phyloP scores from a whole-genome alignment of 768 basidiomycete species.

The Pleurotus tuoliensis region DNA sequence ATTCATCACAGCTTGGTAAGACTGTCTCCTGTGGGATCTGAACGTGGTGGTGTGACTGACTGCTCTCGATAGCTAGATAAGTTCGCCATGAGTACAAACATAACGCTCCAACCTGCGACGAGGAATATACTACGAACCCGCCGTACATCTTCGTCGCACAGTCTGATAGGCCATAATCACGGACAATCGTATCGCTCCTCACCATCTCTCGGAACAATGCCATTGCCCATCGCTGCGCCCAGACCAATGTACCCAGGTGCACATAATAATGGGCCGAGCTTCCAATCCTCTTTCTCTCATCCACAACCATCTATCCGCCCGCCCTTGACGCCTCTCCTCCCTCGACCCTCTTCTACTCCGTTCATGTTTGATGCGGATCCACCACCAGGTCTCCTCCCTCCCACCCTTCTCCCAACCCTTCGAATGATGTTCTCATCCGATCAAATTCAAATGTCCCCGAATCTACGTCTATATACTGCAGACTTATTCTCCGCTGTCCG shows the following conservation, averaged over 20 bases:
- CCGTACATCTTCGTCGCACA: background rate
- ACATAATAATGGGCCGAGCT: slow-evolving; percentile 13
- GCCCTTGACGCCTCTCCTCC: slow-evolving; percentile 15
- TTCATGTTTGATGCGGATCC: slow-evolving; percentile 6
- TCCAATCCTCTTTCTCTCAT: slow-evolving; percentile 12
- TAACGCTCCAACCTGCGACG: slow-evolving; percentile 43
- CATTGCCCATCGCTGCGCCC: slow-evolving; percentile 18
- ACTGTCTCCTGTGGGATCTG: slow-evolving; percentile 6
- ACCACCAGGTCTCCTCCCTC: slow-evolving; percentile 18
- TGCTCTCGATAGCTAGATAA: slow-evolving; percentile 57
- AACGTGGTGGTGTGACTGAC: too few relatives aligned
- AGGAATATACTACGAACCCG: slow-evolving; percentile 30
- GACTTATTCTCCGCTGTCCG: slow-evolving; percentile 74
- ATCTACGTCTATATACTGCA: slow-evolving; percentile 59
- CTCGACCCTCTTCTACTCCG: slow-evolving; percentile 22
- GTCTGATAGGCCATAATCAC: slow-evolving; percentile 2
- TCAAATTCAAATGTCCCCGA: slow-evolving; percentile 43
- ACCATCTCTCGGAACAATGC: slow-evolving; percentile 9
- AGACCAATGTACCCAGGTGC: slow-evolving; percentile 17
- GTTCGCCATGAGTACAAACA: slow-evolving; percentile 71
- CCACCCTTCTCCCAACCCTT: slow-evolving; percentile 25
- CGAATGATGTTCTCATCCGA: slow-evolving; percentile 24
- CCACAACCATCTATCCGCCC: slow-evolving; percentile 17
- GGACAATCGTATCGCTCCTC: slow-evolving; percentile 19
- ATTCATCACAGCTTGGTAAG: slow-evolving; percentile 66